Conservation (phyloP, 805 yeast genomes). For the Suhomyces canberraensis region DNA sequence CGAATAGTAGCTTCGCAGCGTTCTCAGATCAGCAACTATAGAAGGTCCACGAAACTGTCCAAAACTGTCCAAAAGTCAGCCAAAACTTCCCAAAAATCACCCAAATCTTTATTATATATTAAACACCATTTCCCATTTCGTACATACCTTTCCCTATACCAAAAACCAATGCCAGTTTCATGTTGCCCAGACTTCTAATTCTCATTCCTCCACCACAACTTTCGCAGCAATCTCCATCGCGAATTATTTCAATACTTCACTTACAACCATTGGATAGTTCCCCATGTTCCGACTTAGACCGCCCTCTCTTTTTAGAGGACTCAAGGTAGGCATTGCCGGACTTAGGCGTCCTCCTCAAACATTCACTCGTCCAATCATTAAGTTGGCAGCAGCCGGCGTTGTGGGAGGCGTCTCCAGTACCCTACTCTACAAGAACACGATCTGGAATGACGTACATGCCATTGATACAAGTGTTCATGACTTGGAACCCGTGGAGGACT, state of each 20-base stretch:
- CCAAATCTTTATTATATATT: no score
- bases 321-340: neutral
- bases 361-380: no score
- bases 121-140: no score
- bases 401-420: neutral
- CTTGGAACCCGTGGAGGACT: constrained; percentile 43
- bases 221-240: neutral
- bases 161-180: no score
- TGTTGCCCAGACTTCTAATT: no score
- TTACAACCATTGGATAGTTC: neutral
- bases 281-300: neutral
- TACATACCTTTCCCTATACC: no score
- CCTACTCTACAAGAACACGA: neutral
- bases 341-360: neutral
- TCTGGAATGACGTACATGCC: constrained; percentile 29
- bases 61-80: no score
- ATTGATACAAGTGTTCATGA: constrained; percentile 33
- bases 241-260: neutral
- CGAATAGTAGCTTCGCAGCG: no score
- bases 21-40: no score
- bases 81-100: no score
- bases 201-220: neutral
- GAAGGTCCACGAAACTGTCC: no score
- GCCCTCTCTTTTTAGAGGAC: neutral
- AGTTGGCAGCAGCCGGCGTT: neutral